Evolutionary conservation across 1,284 basidiomycete species (phyloP).

Genomic region (Cryptococcus wingfieldii): DNA sequence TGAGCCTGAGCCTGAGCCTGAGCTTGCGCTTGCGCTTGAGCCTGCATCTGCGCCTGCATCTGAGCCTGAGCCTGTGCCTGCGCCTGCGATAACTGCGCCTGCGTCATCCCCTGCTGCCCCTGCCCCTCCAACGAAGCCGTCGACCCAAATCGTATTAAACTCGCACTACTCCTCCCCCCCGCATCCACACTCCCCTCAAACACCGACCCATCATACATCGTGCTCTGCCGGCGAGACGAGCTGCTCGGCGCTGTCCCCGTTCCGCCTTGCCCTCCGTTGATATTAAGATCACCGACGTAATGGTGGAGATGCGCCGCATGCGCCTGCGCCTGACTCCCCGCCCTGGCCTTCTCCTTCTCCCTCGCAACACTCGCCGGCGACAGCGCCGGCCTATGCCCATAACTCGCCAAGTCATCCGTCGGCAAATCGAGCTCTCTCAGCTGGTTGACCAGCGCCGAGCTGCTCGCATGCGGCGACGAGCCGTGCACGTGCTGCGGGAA

Average conservation of each 20-base stretch:
- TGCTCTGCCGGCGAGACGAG: constrained; percentile 5
- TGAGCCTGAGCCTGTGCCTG: not conserved
- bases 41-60: not conserved
- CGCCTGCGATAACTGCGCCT: not conserved
- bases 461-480: constrained; percentile 12
- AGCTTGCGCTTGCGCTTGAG: not conserved
- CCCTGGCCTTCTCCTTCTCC: not conserved
- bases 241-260: not conserved
- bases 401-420: constrained; percentile 47
- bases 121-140: constrained; percentile 4
- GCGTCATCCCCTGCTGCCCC: not conserved
- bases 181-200: constrained; percentile 16
- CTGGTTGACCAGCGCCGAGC: constrained; percentile 47
- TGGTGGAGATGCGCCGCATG: constrained; percentile 7
- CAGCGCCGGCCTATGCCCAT: constrained; percentile 34
- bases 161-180: constrained; percentile 12
- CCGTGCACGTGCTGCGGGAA: constrained; percentile 13
- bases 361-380: constrained; percentile 5
- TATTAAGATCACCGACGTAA: constrained; percentile 13
- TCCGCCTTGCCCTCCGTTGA: not conserved
- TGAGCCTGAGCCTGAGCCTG: not conserved
- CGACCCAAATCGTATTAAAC: constrained; percentile 16
- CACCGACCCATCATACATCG: constrained; percentile 21
- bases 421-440: constrained; percentile 49
- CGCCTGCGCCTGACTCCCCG: not conserved